Conservation (phyloP, 2,329 filamentous ascomycete genomes). For the Pyrenophora teres region DNA sequence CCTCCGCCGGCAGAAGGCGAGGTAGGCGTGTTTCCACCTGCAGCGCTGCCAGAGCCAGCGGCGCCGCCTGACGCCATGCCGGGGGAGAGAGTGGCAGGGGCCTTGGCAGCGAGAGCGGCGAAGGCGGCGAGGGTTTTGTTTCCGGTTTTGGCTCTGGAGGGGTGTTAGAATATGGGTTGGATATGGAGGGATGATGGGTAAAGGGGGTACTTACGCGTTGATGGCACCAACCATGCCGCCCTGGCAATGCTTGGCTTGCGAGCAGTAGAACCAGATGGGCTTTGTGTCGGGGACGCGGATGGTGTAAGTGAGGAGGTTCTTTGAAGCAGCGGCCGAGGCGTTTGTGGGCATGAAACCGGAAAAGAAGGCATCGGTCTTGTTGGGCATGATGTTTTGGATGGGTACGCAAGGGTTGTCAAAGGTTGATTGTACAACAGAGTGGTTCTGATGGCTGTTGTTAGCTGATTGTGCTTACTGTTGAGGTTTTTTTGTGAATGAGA, state of each 20-base stretch:
- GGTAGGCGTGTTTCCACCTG: constrained; percentile 12
- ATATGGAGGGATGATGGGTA: too few relatives aligned
- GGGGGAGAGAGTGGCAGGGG: constrained; percentile 50
- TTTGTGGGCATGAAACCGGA: constrained; percentile 67
- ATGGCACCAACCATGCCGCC: constrained; percentile 76
- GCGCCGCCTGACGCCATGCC: constrained; percentile 35
- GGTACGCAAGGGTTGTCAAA: constrained; percentile 74
- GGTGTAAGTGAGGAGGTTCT: constrained; percentile 68
- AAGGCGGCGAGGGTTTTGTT: constrained; percentile 45
- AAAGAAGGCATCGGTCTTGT: constrained; percentile 63
- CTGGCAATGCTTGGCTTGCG: constrained; percentile 75
- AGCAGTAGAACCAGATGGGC: constrained; percentile 81
- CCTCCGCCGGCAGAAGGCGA: constrained; percentile 8
- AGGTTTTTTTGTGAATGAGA: not conserved
- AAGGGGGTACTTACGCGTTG: constrained; percentile 64
- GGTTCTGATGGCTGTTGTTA: constrained; percentile 58
- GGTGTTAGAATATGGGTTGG: constrained; percentile 20
- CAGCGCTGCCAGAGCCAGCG: constrained; percentile 21
- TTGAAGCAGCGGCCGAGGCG: constrained; percentile 23
- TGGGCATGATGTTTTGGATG: constrained; percentile 52
- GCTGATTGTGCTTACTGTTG: not conserved
- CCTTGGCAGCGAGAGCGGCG: constrained; percentile 45
- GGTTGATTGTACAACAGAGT: constrained; percentile 78
- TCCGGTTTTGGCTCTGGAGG: constrained; percentile 35
- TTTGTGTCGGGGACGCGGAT: constrained; percentile 69